A percentile compares a stretch with the other conserved stretches of the same genome.
Conservation (phyloP, 805 yeast species). For the Nakazawaea ishiwadae region DNA sequence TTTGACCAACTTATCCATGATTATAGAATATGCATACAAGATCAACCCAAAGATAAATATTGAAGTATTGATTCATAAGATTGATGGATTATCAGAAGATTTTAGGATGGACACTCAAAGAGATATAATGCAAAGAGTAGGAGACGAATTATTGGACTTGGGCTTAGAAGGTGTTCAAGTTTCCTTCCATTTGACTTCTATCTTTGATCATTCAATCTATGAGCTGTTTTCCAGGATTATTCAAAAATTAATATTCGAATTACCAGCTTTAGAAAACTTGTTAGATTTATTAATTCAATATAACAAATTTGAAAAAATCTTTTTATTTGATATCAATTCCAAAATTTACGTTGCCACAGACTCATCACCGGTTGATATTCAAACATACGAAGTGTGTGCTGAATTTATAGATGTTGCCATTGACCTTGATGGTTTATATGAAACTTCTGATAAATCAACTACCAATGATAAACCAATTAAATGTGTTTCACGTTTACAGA, state of each 20-base stretch:
- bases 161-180: slow-evolving; percentile 91
- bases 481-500: slow-evolving; percentile 72
- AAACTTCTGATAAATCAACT: slow-evolving; percentile 16
- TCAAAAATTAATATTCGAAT: slow-evolving; percentile 84
- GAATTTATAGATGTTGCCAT: slow-evolving; percentile 94
- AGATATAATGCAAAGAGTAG: slow-evolving; percentile 93
- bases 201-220: slow-evolving; percentile 92
- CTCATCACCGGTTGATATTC: slow-evolving; percentile 91
- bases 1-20: slow-evolving; percentile 79
- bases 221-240: slow-evolving; percentile 94
- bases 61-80: slow-evolving; percentile 92
- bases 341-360: slow-evolving; percentile 96
- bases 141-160: slow-evolving; percentile 84
- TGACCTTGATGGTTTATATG: slow-evolving; percentile 74
- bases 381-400: slow-evolving; percentile 94
- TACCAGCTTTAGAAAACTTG: slow-evolving; percentile 83
- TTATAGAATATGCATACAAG: slow-evolving; percentile 81
- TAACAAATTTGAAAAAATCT: slow-evolving; percentile 88
- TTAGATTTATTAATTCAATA: slow-evolving; percentile 85
- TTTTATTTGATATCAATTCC: slow-evolving; percentile 85
- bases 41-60: slow-evolving; percentile 82
- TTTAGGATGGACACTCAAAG: slow-evolving; percentile 91
- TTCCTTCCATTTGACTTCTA: slow-evolving; percentile 86
- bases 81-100: slow-evolving; percentile 93
- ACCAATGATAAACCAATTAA: slow-evolving; percentile 25